Base-by-base conservation (phyloP, 768 basidiomycete species). In the Kwoniella mangroviensis region DNA sequence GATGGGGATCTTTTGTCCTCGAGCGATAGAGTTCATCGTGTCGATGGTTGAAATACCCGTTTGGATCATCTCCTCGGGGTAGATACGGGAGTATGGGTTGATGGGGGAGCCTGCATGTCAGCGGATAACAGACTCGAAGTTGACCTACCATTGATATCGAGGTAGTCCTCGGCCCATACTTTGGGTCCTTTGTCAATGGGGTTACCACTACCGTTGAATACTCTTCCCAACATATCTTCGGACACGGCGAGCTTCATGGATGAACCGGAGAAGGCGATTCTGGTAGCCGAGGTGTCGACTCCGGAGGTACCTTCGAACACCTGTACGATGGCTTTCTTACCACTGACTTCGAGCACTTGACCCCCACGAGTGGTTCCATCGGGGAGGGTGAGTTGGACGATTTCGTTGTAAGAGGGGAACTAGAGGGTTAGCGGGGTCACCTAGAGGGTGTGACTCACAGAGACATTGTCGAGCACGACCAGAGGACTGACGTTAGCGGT, bases 1-100 rank as follows among this genome's bases (percentile, higher is more conserved):
- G 83, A 99, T 99, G 70, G 97, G 97, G 75, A 99, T 98, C 89
- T 99, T 99, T 85, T 99, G 97, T 13, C 97, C 97, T 85, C 97
- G 94, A 70, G 97, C 97, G 82, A 99, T 99, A 68, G 96, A 96
- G 85, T 99, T 78, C 83, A 84, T 84, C 49, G 80, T 81, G 69
- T 84, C 83, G 67, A 84, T 83, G n/a, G 97, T 99, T 54, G 97
- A 99, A 80, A 98, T 98, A 85, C 97, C 97, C 43, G 97, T 99
- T 84, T 99, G 97, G 73, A 99, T 98, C 97, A 99, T 99, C 85
- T 99, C 97, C 85, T 98, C 97, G 70, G 97, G 97, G 86, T 99
- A 98, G 86, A 98, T 98, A 83, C 97, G 94, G 54, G 83, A 83
- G 74, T 73, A 84, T 19, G 83, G 83, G 76, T 84, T 99, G 85